Conservation (phyloP, 345 rosid species). For the Clausena lansium region DNA sequence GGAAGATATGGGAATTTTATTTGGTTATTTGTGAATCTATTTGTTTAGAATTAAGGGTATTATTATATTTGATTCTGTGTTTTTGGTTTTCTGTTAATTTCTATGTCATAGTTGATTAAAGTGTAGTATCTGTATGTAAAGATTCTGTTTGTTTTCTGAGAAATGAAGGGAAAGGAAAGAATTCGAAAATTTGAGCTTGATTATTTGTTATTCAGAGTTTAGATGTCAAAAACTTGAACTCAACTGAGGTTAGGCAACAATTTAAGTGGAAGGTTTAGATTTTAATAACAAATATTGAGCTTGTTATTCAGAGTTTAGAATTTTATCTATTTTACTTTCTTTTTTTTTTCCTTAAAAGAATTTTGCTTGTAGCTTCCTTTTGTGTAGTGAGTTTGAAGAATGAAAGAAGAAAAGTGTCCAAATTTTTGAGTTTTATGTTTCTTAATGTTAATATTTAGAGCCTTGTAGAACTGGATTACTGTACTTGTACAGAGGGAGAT, state of each 20-base stretch:
- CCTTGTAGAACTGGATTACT: background rate
- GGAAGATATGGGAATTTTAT: background rate
- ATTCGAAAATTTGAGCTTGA: background rate
- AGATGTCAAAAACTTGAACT: background rate
- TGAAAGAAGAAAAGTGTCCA: background rate
- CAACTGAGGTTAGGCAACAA: background rate
- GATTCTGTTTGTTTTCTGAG: slow-evolving; percentile 7
- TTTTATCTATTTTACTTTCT: too few species aligned
- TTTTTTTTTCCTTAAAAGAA: too few species aligned
- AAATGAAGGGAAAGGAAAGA: background rate
- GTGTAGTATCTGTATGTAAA: background rate
- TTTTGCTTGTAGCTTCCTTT: background rate
- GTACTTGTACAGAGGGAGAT: background rate
- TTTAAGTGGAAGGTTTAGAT: background rate
- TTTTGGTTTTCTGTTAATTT: background rate
- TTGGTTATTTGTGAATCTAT: background rate
- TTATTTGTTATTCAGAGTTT: background rate
- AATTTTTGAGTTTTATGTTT: background rate
- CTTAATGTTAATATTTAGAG: background rate
- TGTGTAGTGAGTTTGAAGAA: background rate
- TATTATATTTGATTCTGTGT: background rate
- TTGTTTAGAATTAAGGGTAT: background rate
- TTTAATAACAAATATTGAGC: background rate
- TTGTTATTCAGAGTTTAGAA: background rate
- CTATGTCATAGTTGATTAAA: background rate